Conservation (phyloP, 2,329 filamentous ascomycete genomes). For the Curvularia eragrostidis region DNA sequence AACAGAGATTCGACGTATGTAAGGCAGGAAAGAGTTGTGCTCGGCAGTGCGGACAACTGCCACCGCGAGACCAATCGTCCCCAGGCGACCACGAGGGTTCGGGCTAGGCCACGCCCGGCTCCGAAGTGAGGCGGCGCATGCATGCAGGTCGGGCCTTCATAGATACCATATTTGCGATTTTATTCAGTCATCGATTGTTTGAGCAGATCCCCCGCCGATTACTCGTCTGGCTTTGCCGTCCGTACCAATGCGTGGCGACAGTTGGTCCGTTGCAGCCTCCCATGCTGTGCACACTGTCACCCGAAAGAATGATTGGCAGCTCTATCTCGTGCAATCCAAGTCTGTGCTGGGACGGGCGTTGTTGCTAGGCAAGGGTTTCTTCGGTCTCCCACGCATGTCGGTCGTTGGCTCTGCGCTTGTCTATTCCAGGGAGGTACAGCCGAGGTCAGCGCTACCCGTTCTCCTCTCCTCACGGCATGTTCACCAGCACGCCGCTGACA, state of each 20-base stretch:
- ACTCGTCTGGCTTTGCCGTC: slow-evolving; percentile 36
- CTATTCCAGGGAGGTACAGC: slow-evolving; percentile 37
- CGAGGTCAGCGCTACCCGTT: slow-evolving; percentile 30
- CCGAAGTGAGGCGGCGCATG: slow-evolving; percentile 33
- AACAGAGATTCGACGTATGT: slow-evolving; percentile 87
- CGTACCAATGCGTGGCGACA: slow-evolving; percentile 23
- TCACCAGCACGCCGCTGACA: slow-evolving; percentile 23
- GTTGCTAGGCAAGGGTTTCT: slow-evolving; percentile 1
- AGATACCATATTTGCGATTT: slow-evolving; percentile 37
- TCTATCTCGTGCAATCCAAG: slow-evolving; percentile 7
- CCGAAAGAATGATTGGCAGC: slow-evolving; percentile 17
- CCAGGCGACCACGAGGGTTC: neutral
- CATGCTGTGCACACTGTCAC: slow-evolving; percentile 5
- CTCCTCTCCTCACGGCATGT: slow-evolving; percentile 37
- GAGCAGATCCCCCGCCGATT: slow-evolving; percentile 31
- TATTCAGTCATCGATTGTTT: slow-evolving; percentile 33
- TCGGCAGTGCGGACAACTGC: neutral
- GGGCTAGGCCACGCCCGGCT: slow-evolving; percentile 25
- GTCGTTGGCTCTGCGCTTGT: slow-evolving; percentile 16
- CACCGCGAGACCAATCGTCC: slow-evolving; percentile 1
- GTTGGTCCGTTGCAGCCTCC: slow-evolving; percentile 18
- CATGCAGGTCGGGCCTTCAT: slow-evolving; percentile 28
- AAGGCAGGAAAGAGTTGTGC: slow-evolving; percentile 1
- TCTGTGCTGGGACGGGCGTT: neutral
- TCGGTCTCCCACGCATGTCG: slow-evolving; percentile 1